A percentile compares a stretch with the other conserved stretches of the same genome.
Conservation (phyloP, 129 eudicot genomes). For the Cynara cardunculus region DNA sequence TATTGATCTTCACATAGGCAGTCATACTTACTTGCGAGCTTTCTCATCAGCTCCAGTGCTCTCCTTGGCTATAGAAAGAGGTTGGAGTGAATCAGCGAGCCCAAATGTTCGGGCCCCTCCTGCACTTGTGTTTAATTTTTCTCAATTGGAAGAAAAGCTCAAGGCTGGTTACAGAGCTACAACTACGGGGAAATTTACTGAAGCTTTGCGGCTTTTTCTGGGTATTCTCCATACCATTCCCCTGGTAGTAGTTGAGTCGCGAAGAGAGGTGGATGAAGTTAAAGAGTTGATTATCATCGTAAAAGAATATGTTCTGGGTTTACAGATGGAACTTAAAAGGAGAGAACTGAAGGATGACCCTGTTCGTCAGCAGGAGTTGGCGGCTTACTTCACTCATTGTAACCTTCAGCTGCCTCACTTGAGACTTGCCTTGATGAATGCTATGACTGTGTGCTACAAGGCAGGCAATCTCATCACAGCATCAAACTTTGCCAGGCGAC, state of each 20-base stretch:
- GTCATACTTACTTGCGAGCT: constrained; percentile 44
- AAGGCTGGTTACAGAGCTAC: constrained; percentile 52
- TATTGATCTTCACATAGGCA: constrained; percentile 43
- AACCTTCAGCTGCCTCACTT: constrained; percentile 49
- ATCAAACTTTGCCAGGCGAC: constrained; percentile 50
- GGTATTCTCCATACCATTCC: constrained; percentile 52
- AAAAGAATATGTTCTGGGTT: constrained; percentile 47
- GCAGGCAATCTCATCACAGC: constrained; percentile 44
- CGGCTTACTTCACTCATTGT: constrained; percentile 59
- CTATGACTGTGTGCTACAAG: constrained; percentile 47
- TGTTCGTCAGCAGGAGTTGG: constrained; percentile 50
- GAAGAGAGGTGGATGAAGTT: constrained; percentile 60
- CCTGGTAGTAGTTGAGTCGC: constrained; percentile 47
- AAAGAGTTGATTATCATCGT: constrained; percentile 46
- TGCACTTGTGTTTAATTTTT: constrained; percentile 44
- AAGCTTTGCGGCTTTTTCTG: constrained; percentile 41
- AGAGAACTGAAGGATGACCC: constrained; percentile 45
- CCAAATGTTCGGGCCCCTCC: constrained; percentile 62
- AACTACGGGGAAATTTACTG: constrained; percentile 46
- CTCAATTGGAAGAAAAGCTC: constrained; percentile 49
- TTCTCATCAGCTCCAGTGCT: constrained; percentile 49
- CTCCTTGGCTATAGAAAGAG: constrained; percentile 45
- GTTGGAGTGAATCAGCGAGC: constrained; percentile 52
- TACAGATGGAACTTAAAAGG: constrained; percentile 58
- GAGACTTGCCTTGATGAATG: constrained; percentile 47